phyloP scores from a whole-genome alignment of 2,329 filamentous ascomycete species.

The Ascochyta pisi region DNA sequence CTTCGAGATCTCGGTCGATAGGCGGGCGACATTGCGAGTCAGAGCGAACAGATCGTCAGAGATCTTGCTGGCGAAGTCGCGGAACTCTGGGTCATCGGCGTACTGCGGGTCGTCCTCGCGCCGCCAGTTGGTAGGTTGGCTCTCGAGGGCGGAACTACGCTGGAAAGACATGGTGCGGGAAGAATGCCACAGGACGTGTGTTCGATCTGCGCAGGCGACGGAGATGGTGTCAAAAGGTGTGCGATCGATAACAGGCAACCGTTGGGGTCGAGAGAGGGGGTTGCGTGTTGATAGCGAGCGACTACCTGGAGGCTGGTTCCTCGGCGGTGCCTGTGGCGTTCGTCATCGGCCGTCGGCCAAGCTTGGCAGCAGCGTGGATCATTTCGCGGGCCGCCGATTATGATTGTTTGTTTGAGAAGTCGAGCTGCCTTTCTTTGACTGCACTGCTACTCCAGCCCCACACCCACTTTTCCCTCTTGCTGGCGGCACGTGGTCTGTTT shows the following conservation, averaged over 20 bases:
- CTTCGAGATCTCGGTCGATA: constrained; percentile 83
- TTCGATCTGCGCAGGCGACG: background rate
- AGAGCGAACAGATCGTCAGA: constrained; percentile 90
- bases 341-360: constrained; percentile 6
- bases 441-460: constrained; percentile 13
- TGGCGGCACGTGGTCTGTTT: constrained; percentile 15
- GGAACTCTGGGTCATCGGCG: constrained; percentile 91
- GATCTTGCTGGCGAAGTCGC: constrained; percentile 78
- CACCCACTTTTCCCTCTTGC: constrained; percentile 12
- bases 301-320: constrained; percentile 38
- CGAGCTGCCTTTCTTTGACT: constrained; percentile 3
- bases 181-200: background rate
- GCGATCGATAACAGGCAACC: constrained; percentile 11
- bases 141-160: constrained; percentile 82
- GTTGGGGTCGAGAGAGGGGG: constrained; percentile 14
- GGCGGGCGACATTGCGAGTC: constrained; percentile 83
- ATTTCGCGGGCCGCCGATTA: constrained; percentile 16
- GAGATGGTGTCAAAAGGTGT: background rate
- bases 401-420: constrained; percentile 38
- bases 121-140: constrained; percentile 72
- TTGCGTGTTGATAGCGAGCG: constrained; percentile 20
- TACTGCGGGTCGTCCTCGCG: constrained; percentile 77
- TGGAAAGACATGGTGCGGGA: constrained; percentile 81
- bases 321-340: constrained; percentile 33
- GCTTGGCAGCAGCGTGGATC: constrained; percentile 19